phyloP scores from a whole-genome alignment of 352 stramenopile genomes.

The Pythium phragmiticola region DNA sequence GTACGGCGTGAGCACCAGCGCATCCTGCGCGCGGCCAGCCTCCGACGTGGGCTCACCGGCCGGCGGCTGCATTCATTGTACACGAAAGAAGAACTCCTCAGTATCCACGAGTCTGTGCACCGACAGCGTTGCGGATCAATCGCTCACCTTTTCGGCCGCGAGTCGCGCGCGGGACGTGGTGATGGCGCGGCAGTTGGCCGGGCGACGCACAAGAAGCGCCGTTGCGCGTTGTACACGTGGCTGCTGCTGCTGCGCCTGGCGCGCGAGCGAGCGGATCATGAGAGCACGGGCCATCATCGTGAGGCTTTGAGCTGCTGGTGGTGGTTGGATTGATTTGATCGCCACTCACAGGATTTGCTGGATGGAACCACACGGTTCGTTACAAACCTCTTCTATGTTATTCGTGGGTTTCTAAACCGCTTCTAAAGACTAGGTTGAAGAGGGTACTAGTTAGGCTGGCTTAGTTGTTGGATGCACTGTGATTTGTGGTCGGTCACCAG shows the following conservation, averaged over 20 bases:
- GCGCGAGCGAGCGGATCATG: conserved; percentile 23
- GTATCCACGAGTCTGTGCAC: not conserved
- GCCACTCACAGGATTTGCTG: conserved; percentile 10
- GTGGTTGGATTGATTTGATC: conserved; percentile 13
- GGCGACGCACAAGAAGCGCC: conserved; percentile 11
- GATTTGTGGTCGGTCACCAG: not conserved
- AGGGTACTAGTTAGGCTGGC: not conserved
- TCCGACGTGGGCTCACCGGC: conserved; percentile 43
- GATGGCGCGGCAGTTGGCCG: conserved; percentile 29
- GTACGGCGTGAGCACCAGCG: conserved; percentile 90
- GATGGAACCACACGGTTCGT: conserved; percentile 11
- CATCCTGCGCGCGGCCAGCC: conserved; percentile 40
- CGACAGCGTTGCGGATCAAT: not conserved
- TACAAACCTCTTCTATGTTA: conserved; percentile 4
- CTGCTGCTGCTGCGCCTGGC: conserved; percentile 13
- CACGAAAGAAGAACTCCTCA: not conserved
- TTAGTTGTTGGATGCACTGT: not conserved
- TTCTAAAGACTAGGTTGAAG: conserved; percentile 7
- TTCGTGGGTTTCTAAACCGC: not conserved
- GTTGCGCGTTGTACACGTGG: conserved; percentile 1
- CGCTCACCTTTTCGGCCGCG: conserved; percentile 56
- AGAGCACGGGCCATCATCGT: conserved; percentile 12
- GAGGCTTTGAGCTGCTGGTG: not conserved
- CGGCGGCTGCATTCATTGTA: conserved; percentile 11
- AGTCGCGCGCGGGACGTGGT: conserved; percentile 48